Evolutionary conservation across 371 early-diverging fungal genomes (phyloP), one percentile per base, ranked within the genome.

Genomic region (Mortierella sp.): DNA sequence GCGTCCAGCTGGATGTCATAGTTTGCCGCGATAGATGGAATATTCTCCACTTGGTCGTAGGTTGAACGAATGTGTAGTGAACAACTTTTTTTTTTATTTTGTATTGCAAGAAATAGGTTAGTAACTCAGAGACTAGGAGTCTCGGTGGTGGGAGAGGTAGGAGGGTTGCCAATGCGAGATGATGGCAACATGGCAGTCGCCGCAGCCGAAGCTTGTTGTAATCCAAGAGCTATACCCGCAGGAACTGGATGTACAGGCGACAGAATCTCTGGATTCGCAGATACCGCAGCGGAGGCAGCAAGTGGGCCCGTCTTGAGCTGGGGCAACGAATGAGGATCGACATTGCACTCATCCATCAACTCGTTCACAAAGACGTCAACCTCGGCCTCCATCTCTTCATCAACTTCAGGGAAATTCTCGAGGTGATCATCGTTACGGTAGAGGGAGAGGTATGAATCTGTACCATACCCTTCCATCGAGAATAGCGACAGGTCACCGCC

Each of bases 401-500:
- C 81, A 14, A 78, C 76, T 68, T 84, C 85, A 8, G 92, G 91
- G 75, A 91, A 91, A 24, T 91, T 90, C 75, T 93, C 93, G 70
- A 88, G 75, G 49, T 91, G 79, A 46, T 88, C 75, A 35, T 89
- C 85, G 49, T 92, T 89, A 16, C 95, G 92, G 74, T 91, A 93
- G 51, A 96, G 81, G 41, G 95, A 93, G 16, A 96, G 88, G 74
- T 94, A 96, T 41, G 93, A 89, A 49, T 95, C 95, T 1, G 95
- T 92, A 5, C 96, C 96, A 49, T 94, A 90, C 7, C 95, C 95
- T 49, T 96, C 95, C 87, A 94, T 93, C 0, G 94, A 93, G 7
- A 95, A 90, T 12, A 91, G 84, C 35, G 92, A 92, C 48, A 96
- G 81, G 60, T 95, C 94, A 35, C 96, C 96, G 32, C 95, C 95